These are phyloP conservation scores for Pythium sukuiense DNA, from an alignment of 352 stramenopile genomes.

Conservation along the genomic window DNA sequence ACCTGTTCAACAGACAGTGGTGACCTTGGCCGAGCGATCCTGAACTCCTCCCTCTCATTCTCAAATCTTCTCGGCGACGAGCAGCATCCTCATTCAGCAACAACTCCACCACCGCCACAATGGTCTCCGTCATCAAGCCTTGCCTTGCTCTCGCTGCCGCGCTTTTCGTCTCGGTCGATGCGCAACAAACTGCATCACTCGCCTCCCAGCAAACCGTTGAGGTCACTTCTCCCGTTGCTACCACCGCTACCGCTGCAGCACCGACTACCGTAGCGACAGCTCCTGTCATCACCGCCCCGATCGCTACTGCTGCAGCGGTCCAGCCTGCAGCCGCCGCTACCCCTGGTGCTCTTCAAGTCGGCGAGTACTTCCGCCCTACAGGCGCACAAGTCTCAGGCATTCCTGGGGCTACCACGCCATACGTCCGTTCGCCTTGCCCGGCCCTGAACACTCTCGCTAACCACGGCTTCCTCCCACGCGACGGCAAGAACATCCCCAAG, in stretches of 20 bases:
- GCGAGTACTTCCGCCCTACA: conserved; percentile 16
- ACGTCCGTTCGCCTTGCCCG: conserved; percentile 42
- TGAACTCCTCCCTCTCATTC: background rate
- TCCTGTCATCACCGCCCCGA: too few relatives aligned
- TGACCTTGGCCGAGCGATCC: too few relatives aligned
- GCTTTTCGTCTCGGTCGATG: background rate
- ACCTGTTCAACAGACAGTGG: background rate
- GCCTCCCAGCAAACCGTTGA: background rate
- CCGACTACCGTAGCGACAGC: too few relatives aligned
- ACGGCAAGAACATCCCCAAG: conserved; percentile 37
- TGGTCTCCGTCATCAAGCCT: background rate
- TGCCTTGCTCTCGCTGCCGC: background rate
- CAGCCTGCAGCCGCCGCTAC: background rate
- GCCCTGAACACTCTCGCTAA: conserved; percentile 64
- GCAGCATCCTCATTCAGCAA: background rate
- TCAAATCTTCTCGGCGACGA: background rate
- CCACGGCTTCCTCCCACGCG: conserved; percentile 47
- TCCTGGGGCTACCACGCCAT: conserved; percentile 9
- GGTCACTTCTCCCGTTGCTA: background rate
- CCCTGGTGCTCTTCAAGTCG: background rate
- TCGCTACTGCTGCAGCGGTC: too few relatives aligned
- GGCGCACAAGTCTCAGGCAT: conserved; percentile 13
- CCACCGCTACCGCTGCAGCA: background rate
- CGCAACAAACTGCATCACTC: background rate
- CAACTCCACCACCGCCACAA: background rate